Conservation (phyloP, 768 basidiomycete species). For the Cystofilobasidium bisporidii region DNA sequence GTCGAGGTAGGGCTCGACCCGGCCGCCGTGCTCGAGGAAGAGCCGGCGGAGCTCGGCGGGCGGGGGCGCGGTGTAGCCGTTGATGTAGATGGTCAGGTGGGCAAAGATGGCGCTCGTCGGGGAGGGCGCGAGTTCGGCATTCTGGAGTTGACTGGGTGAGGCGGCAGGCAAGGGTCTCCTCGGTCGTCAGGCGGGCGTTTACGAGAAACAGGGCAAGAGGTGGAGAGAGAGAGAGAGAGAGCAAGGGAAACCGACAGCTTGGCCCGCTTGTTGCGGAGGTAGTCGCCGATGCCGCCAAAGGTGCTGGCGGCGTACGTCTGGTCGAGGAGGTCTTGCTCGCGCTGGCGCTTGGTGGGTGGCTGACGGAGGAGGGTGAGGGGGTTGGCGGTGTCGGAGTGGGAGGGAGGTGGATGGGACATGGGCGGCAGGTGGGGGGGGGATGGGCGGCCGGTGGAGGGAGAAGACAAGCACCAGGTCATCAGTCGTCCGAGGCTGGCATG, state of each 20-base stretch:
- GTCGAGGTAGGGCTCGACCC: conserved; percentile 73
- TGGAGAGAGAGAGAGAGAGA: conserved; percentile 35
- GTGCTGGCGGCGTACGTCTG: conserved; percentile 58
- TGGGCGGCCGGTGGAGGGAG: no score
- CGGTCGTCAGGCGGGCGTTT: no score
- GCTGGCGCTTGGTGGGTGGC: neutral
- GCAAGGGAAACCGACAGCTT: conserved; percentile 67
- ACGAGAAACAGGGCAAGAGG: neutral
- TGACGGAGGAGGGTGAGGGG: neutral
- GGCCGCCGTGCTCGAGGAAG: conserved; percentile 71
- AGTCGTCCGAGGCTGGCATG: no score
- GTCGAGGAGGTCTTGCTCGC: neutral
- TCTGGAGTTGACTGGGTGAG: conserved; percentile 37
- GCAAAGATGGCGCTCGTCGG: conserved; percentile 49
- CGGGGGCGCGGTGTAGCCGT: conserved; percentile 80
- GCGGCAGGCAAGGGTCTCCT: neutral
- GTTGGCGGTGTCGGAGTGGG: neutral
- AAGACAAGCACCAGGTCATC: no score
- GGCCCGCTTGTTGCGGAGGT: conserved; percentile 80
- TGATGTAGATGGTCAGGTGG: conserved; percentile 75
- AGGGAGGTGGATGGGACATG: no score
- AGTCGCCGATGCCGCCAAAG: conserved; percentile 78
- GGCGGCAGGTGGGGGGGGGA: no score
- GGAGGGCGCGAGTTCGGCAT: conserved; percentile 37
- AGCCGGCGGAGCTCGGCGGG: conserved; percentile 72